A percentile compares a stretch with the other conserved stretches of the same genome.
Conservation (phyloP, 129 eudicot species). For the Oenanthe sinensis region DNA sequence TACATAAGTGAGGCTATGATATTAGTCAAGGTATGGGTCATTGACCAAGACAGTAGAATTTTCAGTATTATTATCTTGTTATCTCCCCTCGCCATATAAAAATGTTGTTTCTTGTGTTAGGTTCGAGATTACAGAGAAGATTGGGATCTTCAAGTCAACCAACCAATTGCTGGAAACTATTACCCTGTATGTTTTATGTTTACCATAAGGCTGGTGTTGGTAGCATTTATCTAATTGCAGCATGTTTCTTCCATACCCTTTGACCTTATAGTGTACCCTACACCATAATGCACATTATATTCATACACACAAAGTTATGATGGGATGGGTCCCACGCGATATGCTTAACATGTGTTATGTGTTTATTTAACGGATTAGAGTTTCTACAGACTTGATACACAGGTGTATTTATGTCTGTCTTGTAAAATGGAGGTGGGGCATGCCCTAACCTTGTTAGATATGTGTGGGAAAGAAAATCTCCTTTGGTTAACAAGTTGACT, state of each 20-base stretch:
- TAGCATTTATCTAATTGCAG: neutral
- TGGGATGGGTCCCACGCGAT: neutral
- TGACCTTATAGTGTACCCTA: neutral
- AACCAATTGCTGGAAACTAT: conserved; percentile 91
- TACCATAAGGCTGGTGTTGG: neutral
- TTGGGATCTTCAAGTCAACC: conserved; percentile 76
- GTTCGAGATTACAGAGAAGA: conserved; percentile 69
- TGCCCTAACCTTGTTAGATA: neutral
- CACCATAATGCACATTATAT: neutral
- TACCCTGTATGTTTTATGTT: conserved; percentile 55
- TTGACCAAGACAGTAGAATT: neutral
- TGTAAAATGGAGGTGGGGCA: neutral
- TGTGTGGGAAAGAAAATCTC: neutral
- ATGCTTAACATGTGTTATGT: neutral
- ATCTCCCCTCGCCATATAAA: neutral
- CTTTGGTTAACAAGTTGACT: neutral
- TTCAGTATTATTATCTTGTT: neutral
- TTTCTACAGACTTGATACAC: neutral
- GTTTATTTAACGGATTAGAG: neutral
- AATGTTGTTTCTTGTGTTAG: conserved; percentile 30
- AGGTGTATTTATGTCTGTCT: neutral
- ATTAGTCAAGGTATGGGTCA: neutral
- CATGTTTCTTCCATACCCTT: neutral
- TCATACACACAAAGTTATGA: too few relatives aligned
- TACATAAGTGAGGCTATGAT: neutral